Percentiles rank a stretch among this genome's conserved stretches.
phyloP scores from a whole-genome alignment of 2,329 filamentous ascomycete genomes.

The Fusarium hainanense region DNA sequence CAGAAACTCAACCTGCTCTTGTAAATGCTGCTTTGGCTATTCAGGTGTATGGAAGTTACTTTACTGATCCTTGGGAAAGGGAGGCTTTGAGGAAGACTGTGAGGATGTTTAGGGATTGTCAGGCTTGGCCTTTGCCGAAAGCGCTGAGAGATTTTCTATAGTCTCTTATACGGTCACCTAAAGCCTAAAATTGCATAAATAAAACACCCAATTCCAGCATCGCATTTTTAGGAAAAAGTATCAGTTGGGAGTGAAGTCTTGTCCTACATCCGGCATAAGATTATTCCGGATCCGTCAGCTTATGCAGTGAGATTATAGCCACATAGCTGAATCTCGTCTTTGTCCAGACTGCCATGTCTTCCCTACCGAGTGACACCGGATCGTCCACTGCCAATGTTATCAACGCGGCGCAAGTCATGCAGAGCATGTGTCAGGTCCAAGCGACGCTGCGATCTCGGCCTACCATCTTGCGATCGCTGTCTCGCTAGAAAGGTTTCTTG shows the following conservation, averaged over 20 bases:
- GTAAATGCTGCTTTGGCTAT: slow-evolving; percentile 33
- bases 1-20: slow-evolving; percentile 22
- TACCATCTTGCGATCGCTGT: slow-evolving; percentile 1
- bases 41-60: slow-evolving; percentile 37
- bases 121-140: slow-evolving; percentile 37
- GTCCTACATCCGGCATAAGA: no score
- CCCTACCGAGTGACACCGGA: no score
- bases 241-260: no score
- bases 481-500: neutral
- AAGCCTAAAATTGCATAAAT: no score
- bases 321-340: no score
- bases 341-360: no score
- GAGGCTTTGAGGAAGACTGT: slow-evolving; percentile 35
- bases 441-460: neutral
- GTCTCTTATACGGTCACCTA: fast-evolving
- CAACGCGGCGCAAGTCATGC: slow-evolving; percentile 1
- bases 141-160: neutral
- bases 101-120: slow-evolving; percentile 30
- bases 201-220: no score
- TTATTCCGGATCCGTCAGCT: no score
- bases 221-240: no score
- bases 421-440: neutral
- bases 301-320: neutral
- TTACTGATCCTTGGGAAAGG: slow-evolving; percentile 39
- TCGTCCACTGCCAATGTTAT: neutral